Base-by-base conservation (phyloP, 2,329 filamentous ascomycete species). In the Penicillium italicum region DNA sequence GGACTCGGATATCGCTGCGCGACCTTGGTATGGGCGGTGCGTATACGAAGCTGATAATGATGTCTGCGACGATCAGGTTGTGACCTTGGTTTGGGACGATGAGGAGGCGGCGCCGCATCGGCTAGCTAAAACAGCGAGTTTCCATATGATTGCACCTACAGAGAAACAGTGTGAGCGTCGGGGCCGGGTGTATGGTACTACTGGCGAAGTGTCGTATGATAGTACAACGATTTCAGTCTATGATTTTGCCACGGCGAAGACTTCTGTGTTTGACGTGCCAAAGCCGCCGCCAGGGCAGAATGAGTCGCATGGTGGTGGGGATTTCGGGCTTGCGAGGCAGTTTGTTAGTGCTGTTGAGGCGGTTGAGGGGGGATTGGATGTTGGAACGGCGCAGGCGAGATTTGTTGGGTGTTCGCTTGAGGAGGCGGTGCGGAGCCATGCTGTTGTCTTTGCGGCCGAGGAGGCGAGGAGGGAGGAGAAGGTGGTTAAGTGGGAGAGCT, bases 121-220 rank as follows among this genome's bases (percentile, higher is more conserved):
- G 24, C 84, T 84, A 2, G 84, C 90, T 41, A 97, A 97, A 76
- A 91, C 88, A 16, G 93, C 92, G 0, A 86, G 86, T 2, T 89
- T 97, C 70, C 93, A 97, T 74, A 97, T 97, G 93, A 87, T 93
- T 2, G 91, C 93, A 2, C 90, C 92, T 58, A 96, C 92, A 0
- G 86, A 90, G 68, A 87, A 88, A 69, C 88, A 95, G 63, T 97
- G 93, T 72, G 84, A 96, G 62, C 85, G 94, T 4, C 87, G 91
- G 56, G 91, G 90, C 0, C 80, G 90, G 57, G 85, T 97, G 44
- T 96, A 97, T 74, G 94, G 94, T 46, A 89, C 89, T 0, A 79
- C 85, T 48, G 94, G 93, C 41, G 93, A 97, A 74, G 84, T 97
- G 28, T 84, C 85, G 63, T 94, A 95, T 61, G 91, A 97, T 75